A percentile compares a stretch with the other conserved stretches of the same genome.
Evolutionary conservation across 164 flowering plant genomes (phyloP).

Genomic region (Magnolia officinalis): DNA sequence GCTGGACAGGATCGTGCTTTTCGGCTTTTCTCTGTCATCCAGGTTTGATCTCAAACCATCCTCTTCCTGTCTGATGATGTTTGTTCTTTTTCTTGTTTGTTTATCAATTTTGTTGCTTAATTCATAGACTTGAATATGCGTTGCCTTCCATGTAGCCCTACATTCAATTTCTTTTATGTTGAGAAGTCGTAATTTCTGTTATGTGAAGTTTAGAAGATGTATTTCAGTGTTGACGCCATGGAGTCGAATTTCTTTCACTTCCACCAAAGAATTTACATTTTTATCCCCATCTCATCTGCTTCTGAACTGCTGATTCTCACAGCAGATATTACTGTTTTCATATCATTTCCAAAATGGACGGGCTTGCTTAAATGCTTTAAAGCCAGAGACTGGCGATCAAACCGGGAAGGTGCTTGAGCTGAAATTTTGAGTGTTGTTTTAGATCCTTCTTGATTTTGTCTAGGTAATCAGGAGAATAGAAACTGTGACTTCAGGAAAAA

Average conservation of each 20-base stretch:
- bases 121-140: neutral
- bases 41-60: slow-evolving; percentile 36
- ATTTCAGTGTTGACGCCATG: neutral
- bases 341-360: too few relatives aligned
- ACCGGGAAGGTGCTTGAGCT: too few relatives aligned
- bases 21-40: slow-evolving; percentile 88
- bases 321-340: too few relatives aligned
- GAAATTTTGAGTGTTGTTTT: too few relatives aligned
- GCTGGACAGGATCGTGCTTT: slow-evolving; percentile 99
- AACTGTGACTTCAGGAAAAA: too few relatives aligned
- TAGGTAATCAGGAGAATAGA: too few relatives aligned
- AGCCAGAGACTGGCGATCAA: too few relatives aligned
- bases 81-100: neutral
- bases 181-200: neutral
- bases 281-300: neutral
- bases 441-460: too few relatives aligned
- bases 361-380: too few relatives aligned
- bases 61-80: neutral
- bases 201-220: neutral
- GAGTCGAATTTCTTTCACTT: neutral
- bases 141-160: neutral
- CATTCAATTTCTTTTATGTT: neutral
- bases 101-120: neutral
- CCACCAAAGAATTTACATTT: neutral
- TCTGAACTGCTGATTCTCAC: neutral